A percentile compares a stretch with the other conserved stretches of the same genome.
Conservation (phyloP, 257 asterid species). For the Scutellaria galericulata region DNA sequence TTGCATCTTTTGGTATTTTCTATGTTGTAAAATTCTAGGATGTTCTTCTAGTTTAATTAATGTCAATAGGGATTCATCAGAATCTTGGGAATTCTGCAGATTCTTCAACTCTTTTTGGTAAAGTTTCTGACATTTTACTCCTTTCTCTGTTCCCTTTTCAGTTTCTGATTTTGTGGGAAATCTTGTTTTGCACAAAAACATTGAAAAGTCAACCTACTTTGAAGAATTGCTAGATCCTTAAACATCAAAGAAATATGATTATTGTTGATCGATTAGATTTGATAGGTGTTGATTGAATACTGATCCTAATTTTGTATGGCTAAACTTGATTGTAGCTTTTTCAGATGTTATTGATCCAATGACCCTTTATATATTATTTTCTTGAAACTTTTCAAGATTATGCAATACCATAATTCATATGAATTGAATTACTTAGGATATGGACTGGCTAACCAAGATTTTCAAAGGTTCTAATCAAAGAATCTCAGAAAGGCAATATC, state of each 20-base stretch:
- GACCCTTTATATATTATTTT: neutral
- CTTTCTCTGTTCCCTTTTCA: neutral
- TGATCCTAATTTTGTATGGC: neutral
- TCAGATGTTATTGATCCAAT: neutral
- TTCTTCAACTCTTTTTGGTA: constrained; percentile 58
- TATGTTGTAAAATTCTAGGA: constrained; percentile 52
- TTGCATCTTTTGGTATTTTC: constrained; percentile 39
- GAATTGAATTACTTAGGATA: constrained; percentile 5
- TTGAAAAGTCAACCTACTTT: constrained; percentile 17
- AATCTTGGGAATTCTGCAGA: constrained; percentile 55
- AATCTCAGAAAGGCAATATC: constrained; percentile 55
- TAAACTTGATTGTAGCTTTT: neutral
- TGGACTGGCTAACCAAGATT: constrained; percentile 84
- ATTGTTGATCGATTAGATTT: constrained; percentile 20
- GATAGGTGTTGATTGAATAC: neutral
- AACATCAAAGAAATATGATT: neutral
- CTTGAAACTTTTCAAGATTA: neutral
- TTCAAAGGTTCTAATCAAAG: constrained; percentile 70
- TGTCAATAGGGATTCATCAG: constrained; percentile 58
- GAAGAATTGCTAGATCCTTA: constrained; percentile 28
- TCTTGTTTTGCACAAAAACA: constrained; percentile 23
- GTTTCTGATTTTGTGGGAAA: constrained; percentile 32
- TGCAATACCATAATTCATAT: neutral
- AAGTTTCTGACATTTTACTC: constrained; percentile 26
- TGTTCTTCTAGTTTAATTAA: constrained; percentile 43